These are phyloP conservation scores for Silene coronaria DNA, from an alignment of 179 eudicot species.

Conservation along the genomic window DNA sequence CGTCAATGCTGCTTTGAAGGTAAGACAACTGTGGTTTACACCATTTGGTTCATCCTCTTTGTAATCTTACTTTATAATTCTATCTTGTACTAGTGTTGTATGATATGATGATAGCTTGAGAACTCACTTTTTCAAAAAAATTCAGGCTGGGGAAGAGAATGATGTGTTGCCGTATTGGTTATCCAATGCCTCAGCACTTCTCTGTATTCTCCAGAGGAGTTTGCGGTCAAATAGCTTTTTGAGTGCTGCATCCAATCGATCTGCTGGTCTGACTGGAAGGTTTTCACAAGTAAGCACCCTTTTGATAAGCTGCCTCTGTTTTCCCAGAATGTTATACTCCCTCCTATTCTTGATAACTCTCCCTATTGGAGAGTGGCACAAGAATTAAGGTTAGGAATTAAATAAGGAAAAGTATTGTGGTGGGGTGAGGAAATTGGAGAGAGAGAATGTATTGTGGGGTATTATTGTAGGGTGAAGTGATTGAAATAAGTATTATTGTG, in stretches of 20 bases:
- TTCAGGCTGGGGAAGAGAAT: slow-evolving; percentile 79
- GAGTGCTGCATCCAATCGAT: slow-evolving; percentile 62
- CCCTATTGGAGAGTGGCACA: no score
- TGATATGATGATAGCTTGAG: background rate
- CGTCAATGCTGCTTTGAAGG: slow-evolving; percentile 77
- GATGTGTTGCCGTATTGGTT: slow-evolving; percentile 83
- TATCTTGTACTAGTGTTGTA: background rate
- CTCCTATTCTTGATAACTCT: no score
- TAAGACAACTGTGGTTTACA: slow-evolving; percentile 19
- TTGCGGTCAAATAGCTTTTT: slow-evolving; percentile 81
- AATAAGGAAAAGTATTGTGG: no score
- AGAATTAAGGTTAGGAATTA: no score
- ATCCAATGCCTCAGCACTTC: slow-evolving; percentile 85
- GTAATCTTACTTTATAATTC: background rate
- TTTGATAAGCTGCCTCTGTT: slow-evolving; percentile 1
- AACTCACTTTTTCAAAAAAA: slow-evolving; percentile 4
- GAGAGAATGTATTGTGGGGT: no score
- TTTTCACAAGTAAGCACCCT: slow-evolving; percentile 50
- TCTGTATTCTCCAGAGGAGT: slow-evolving; percentile 86
- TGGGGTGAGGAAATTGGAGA: no score
- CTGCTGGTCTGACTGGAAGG: slow-evolving; percentile 66
- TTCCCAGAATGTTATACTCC: background rate
- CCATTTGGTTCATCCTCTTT: background rate
- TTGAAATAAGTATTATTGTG: no score
- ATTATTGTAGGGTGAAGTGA: no score